A percentile compares a stretch with the other conserved stretches of the same genome.
phyloP scores from a whole-genome alignment of 2,329 filamentous ascomycete genomes.

The Fusarium equiseti region DNA sequence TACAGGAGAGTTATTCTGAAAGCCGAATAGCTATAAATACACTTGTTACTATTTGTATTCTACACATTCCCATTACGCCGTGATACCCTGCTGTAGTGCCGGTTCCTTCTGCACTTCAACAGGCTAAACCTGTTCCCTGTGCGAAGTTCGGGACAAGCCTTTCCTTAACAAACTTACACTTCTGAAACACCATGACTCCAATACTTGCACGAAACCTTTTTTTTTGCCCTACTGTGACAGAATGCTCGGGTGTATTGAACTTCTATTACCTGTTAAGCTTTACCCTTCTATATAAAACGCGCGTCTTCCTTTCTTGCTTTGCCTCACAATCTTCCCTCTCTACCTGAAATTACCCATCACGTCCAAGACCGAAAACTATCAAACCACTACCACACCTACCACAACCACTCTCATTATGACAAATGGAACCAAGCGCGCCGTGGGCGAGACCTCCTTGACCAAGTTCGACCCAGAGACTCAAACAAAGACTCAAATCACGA shows the following conservation, averaged over 20 bases:
- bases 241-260: neutral
- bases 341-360: too few species aligned
- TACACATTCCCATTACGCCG: neutral
- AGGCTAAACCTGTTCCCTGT: neutral
- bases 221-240: fast-evolving
- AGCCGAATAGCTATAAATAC: neutral
- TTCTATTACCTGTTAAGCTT: too few species aligned
- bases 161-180: neutral
- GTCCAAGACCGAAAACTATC: too few species aligned
- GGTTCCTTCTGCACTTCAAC: too few species aligned
- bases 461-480: neutral
- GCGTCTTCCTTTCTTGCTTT: too few species aligned
- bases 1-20: constrained; percentile 13
- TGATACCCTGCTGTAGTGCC: fast-evolving
- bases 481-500: neutral
- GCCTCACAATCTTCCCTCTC: too few species aligned
- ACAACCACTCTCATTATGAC: neutral
- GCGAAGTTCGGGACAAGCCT: neutral
- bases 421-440: neutral
- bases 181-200: neutral
- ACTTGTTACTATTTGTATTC: fast-evolving
- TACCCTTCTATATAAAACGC: too few species aligned
- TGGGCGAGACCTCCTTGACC: neutral
- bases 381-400: too few species aligned
- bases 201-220: neutral